phyloP scores from a whole-genome alignment of 2,329 filamentous ascomycete species.

The Trichoderma citrinoviride region DNA sequence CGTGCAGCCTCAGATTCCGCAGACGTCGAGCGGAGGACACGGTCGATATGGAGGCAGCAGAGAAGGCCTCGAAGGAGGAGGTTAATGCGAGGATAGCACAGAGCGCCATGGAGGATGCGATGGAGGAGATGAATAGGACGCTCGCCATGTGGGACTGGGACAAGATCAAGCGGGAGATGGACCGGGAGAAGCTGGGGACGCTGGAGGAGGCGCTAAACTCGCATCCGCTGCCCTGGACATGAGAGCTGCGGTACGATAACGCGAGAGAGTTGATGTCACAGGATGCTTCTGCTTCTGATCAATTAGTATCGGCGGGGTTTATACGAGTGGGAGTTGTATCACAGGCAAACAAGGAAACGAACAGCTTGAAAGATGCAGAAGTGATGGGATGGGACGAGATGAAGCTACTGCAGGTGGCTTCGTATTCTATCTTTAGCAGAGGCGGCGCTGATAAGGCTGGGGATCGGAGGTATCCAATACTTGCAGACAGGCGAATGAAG shows the following conservation, averaged over 20 bases:
- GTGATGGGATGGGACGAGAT: too few relatives aligned
- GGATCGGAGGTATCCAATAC: not conserved
- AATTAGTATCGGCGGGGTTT: too few relatives aligned
- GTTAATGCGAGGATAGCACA: too few relatives aligned
- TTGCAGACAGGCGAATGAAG: not conserved
- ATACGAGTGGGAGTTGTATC: too few relatives aligned
- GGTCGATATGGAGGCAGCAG: too few relatives aligned
- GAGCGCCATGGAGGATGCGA: too few relatives aligned
- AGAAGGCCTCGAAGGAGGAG: too few relatives aligned
- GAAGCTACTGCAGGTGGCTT: constrained; percentile 5
- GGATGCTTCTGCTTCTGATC: too few relatives aligned
- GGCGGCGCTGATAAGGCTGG: not conserved
- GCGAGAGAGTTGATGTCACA: too few relatives aligned
- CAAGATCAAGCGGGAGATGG: not conserved
- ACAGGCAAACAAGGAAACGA: not conserved
- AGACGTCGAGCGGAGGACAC: not conserved
- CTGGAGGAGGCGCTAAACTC: not conserved
- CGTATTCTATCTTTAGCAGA: constrained; percentile 18
- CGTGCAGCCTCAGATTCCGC: not conserved
- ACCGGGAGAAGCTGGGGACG: not conserved
- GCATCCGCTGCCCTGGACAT: not conserved
- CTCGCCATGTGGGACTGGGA: not conserved
- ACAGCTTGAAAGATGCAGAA: not conserved
- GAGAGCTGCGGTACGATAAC: too few relatives aligned
- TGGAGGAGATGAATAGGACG: too few relatives aligned